Percentiles rank a stretch among this genome's conserved stretches.
Evolutionary conservation across 148 eudicot genomes (phyloP).

Genomic region (Rhododendron ovatum): DNA sequence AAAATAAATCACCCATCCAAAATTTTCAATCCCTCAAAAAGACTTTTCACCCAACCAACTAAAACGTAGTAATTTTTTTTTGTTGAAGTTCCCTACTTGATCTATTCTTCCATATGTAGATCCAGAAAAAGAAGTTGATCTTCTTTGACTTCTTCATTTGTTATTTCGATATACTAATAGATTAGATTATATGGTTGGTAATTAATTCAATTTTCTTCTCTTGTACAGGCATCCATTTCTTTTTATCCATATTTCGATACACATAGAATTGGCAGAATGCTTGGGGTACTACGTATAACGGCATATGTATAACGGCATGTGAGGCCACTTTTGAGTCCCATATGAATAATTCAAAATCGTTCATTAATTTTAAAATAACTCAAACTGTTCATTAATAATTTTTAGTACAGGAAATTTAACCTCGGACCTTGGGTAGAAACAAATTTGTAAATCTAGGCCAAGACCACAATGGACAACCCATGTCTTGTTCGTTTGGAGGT

Average conservation of each 20-base stretch:
- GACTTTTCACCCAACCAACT: not conserved
- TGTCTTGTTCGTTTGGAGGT: no score
- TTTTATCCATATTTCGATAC: not conserved
- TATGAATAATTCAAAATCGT: no score
- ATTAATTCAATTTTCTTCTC: not conserved
- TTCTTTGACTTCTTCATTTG: not conserved
- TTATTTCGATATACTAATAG: not conserved
- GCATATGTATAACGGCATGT: no score
- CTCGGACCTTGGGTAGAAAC: no score
- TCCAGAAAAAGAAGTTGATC: not conserved
- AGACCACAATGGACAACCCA: not conserved
- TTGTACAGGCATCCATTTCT: not conserved
- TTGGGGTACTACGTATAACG: no score
- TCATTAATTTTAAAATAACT: no score
- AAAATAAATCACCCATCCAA: no score
- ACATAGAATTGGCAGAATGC: not conserved
- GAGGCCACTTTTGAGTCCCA: no score
- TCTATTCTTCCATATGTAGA: not conserved
- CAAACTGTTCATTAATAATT: no score
- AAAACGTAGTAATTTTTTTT: not conserved
- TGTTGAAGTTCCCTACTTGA: not conserved
- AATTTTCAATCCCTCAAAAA: not conserved
- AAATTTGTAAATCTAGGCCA: no score
- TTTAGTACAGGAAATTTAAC: no score
- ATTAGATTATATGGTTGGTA: not conserved